These are phyloP conservation scores for Geotrichum candidum DNA, from an alignment of 1,139 yeast genomes.

Conservation along the genomic window DNA sequence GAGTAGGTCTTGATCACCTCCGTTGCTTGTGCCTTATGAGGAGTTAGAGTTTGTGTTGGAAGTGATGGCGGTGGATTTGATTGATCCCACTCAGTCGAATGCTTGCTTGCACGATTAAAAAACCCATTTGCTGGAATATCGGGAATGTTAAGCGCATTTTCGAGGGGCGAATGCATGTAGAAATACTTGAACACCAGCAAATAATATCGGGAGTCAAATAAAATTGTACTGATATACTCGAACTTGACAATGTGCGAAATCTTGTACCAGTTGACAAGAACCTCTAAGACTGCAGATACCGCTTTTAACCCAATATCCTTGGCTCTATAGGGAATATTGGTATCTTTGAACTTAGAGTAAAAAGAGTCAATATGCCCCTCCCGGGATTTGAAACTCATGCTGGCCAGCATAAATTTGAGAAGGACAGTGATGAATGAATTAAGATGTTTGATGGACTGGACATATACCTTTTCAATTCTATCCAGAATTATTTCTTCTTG, in stretches of 20 bases:
- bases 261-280: slow-evolving; percentile 72
- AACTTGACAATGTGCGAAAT: slow-evolving; percentile 68
- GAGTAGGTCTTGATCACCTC: slow-evolving; percentile 26
- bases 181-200: slow-evolving; percentile 40
- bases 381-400: slow-evolving; percentile 21
- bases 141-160: slow-evolving; percentile 31
- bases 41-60: slow-evolving; percentile 5
- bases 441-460: slow-evolving; percentile 46
- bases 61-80: slow-evolving; percentile 14
- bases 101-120: slow-evolving; percentile 41
- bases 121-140: slow-evolving; percentile 41
- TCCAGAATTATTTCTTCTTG: slow-evolving; percentile 43
- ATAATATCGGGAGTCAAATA: slow-evolving; percentile 68
- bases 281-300: slow-evolving; percentile 48
- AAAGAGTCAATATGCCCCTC: slow-evolving; percentile 19
- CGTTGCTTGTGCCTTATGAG: slow-evolving; percentile 10
- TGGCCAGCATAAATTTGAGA: slow-evolving; percentile 55
- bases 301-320: slow-evolving; percentile 65
- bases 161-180: slow-evolving; percentile 35
- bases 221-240: slow-evolving; percentile 63
- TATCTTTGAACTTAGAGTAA: slow-evolving; percentile 9
- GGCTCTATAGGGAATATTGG: slow-evolving; percentile 40
- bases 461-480: slow-evolving; percentile 59
- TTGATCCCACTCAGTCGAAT: slow-evolving; percentile 21
- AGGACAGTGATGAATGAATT: slow-evolving; percentile 60